Evolutionary conservation across 2,329 filamentous ascomycete species (phyloP).

Genomic region (Samsoniella hepiali): DNA sequence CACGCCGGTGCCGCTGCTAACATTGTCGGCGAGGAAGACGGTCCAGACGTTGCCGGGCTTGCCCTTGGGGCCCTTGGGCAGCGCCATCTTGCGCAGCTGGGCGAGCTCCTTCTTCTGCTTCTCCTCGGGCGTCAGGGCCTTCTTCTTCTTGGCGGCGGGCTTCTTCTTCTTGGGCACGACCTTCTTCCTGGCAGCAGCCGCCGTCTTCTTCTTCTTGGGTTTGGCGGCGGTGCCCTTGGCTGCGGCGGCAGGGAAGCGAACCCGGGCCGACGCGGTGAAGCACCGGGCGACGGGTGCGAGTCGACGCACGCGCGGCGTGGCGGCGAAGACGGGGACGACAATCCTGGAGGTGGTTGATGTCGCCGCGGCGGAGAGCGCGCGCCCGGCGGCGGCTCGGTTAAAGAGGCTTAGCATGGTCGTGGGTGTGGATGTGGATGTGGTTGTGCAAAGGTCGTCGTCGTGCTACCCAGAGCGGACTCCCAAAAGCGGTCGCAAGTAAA

Average conservation of each 20-base stretch:
- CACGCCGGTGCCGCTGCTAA: slow-evolving; percentile 16
- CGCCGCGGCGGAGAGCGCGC: slow-evolving; percentile 25
- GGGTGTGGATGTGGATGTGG: neutral
- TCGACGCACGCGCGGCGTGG: slow-evolving; percentile 22
- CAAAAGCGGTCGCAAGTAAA: slow-evolving; percentile 12
- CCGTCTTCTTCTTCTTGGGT: slow-evolving; percentile 25
- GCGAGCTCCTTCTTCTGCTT: slow-evolving; percentile 33
- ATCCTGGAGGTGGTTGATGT: slow-evolving; percentile 24
- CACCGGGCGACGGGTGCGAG: slow-evolving; percentile 26
- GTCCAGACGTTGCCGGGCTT: slow-evolving; percentile 35
- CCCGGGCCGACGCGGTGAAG: slow-evolving; percentile 32
- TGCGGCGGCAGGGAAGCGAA: slow-evolving; percentile 25
- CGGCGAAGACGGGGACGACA: slow-evolving; percentile 23
- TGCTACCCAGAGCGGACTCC: neutral
- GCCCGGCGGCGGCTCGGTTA: slow-evolving; percentile 38
- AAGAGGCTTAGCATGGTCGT: slow-evolving; percentile 41
- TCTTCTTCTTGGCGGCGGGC: slow-evolving; percentile 30
- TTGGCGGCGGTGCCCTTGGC: slow-evolving; percentile 21
- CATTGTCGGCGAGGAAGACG: slow-evolving; percentile 37
- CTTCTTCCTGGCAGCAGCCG: slow-evolving; percentile 30
- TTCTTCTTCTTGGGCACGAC: slow-evolving; percentile 24
- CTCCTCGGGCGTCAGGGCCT: slow-evolving; percentile 38
- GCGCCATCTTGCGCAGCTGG: slow-evolving; percentile 39
- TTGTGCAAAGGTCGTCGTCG: neutral
- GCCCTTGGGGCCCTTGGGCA: slow-evolving; percentile 38